Base-by-base conservation (phyloP, 1,139 yeast species). In the Pneumocystis jirovecii region DNA sequence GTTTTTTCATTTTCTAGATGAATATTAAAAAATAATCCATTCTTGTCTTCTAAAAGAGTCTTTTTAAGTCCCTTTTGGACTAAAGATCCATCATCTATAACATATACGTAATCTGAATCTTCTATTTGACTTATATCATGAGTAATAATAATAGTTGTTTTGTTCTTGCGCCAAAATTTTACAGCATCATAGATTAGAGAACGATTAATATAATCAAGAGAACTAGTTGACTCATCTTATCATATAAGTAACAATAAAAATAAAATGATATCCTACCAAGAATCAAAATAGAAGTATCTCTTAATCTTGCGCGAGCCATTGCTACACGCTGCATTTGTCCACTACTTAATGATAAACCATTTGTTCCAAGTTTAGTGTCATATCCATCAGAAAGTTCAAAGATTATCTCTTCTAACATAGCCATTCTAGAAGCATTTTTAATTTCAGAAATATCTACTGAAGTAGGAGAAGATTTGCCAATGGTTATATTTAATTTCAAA, bases 261-360 rank as follows among this genome's bases (percentile, higher is more conserved):
- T 60, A 21, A 4, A 31, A 60, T 50, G 25, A n/a, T 7, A 21
- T 60, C n/a, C 21, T 60, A 60, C 61, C 61, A 39, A 90, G 76
- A 15, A 93, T 81, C 67, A 93, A 76, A 2, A 93, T 80, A 0
- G 91, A 87, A 0, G 95, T 75, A 71, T 91, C 81, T 68, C 89
- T 79, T 4, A 90, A 70, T 68, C 79, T 80, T 0, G 97, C 97
- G 66, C 97, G 80, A 0, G 97, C 96, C 39, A 93, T 73, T 0
- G 93, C 86, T 3, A 93, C 78, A 66, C 91, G 77, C 74, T 93
- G 98, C 65, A 81, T 82, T 73, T 93, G 96, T 0, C 98, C 98
- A 3, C 97, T 97, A 69, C 96, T 89, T n/a, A 93, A 76, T 1
- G 78, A 73, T 1, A 77, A 76, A 0, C 75, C 73, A 0, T 85